Conservation (phyloP, 805 yeast species). For the Metschnikowia hibisci region DNA sequence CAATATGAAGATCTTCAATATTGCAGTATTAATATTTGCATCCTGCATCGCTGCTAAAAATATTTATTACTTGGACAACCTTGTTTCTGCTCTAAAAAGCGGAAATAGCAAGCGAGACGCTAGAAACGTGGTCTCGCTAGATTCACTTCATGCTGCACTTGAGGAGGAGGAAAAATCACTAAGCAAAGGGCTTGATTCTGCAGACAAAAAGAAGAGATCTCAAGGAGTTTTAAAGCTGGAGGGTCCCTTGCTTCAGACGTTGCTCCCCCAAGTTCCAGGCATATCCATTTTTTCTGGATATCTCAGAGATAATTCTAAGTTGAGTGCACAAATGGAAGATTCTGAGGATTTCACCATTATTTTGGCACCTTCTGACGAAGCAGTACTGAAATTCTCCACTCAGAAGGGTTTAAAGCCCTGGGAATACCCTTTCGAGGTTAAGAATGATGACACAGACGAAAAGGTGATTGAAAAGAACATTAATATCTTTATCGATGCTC, state of each 20-base stretch:
- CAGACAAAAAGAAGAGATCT: neutral
- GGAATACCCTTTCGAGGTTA: conserved; percentile 64
- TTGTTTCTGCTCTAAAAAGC: conserved; percentile 10
- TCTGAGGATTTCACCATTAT: conserved; percentile 44
- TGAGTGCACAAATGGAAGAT: conserved; percentile 47
- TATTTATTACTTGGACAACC: conserved; percentile 14
- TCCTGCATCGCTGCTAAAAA: conserved; percentile 16
- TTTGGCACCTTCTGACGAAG: conserved; percentile 69
- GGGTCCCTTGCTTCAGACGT: conserved; percentile 27
- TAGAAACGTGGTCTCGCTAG: conserved; percentile 17
- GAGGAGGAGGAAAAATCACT: conserved; percentile 1
- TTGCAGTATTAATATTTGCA: conserved; percentile 15
- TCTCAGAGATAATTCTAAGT: conserved; percentile 56
- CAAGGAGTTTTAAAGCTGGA: conserved; percentile 11
- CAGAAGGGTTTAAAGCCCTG: conserved; percentile 64
- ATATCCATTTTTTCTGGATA: conserved; percentile 66
- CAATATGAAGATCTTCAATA: conserved; percentile 12
- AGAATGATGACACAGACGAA: conserved; percentile 28
- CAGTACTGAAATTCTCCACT: conserved; percentile 39
- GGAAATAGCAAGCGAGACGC: conserved; percentile 17
- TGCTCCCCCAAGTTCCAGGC: conserved; percentile 33
- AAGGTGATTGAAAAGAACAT: conserved; percentile 50
- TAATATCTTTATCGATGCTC: conserved; percentile 57
- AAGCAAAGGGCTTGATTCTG: neutral
- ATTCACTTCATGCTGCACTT: conserved; percentile 10